These are phyloP conservation scores for Taiozyma sp. DNA, from an alignment of 1,139 yeast genomes.

Conservation along the genomic window DNA sequence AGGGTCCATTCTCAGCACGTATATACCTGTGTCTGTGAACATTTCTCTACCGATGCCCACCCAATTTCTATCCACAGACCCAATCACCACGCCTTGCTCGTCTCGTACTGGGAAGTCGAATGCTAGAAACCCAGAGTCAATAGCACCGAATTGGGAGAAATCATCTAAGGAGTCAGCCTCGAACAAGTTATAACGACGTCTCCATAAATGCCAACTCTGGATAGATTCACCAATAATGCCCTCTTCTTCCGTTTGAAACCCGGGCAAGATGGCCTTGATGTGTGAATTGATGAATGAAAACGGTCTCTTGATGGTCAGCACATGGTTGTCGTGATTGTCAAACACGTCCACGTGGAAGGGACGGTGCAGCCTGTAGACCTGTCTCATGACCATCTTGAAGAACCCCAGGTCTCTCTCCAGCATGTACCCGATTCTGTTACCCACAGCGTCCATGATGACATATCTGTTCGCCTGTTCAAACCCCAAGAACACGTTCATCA, in stretches of 20 bases:
- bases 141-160: slow-evolving; percentile 41
- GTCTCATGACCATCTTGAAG: slow-evolving; percentile 66
- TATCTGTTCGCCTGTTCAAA: slow-evolving; percentile 89
- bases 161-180: slow-evolving; percentile 25
- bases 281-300: slow-evolving; percentile 87
- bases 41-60: slow-evolving; percentile 90
- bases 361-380: slow-evolving; percentile 74
- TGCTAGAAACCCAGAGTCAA: slow-evolving; percentile 28
- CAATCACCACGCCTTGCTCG: slow-evolving; percentile 50
- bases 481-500: slow-evolving; percentile 81
- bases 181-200: slow-evolving; percentile 79
- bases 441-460: slow-evolving; percentile 64
- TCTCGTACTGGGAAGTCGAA: slow-evolving; percentile 79
- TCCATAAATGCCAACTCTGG: slow-evolving; percentile 94
- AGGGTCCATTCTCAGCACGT: slow-evolving; percentile 71
- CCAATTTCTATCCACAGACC: slow-evolving; percentile 87
- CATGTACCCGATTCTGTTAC: slow-evolving; percentile 75
- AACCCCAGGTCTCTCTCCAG: slow-evolving; percentile 74
- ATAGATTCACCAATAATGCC: slow-evolving; percentile 76
- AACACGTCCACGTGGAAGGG: slow-evolving; percentile 82
- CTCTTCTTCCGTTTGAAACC: slow-evolving; percentile 26
- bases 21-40: slow-evolving; percentile 92
- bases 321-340: slow-evolving; percentile 61
- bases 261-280: slow-evolving; percentile 66
- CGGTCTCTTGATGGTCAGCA: slow-evolving; percentile 71